Conservation (phyloP, 352 stramenopile genomes). For the Thalassiosira mediterranea region DNA sequence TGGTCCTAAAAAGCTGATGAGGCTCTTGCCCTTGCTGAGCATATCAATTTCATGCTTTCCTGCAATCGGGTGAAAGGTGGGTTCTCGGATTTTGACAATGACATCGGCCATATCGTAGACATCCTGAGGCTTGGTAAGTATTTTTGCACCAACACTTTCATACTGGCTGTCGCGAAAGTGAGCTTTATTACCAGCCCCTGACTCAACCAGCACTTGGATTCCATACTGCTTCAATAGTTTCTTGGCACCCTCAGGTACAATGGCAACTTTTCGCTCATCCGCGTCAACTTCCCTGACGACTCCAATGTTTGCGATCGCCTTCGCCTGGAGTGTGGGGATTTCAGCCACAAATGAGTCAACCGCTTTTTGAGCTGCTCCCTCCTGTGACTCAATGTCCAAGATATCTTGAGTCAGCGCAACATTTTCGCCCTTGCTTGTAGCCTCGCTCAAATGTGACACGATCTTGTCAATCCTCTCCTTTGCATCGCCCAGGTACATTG, state of each 20-base stretch:
- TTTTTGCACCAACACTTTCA: constrained; percentile 41
- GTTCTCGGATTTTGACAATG: constrained; percentile 63
- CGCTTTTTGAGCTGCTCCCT: neutral
- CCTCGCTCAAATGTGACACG: no score
- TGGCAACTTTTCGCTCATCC: constrained; percentile 52
- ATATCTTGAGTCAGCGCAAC: no score
- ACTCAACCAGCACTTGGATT: constrained; percentile 59
- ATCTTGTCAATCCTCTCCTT: constrained; percentile 59
- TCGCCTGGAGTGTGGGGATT: constrained; percentile 49
- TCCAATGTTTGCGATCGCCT: constrained; percentile 59
- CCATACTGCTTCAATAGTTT: constrained; percentile 49
- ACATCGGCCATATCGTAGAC: constrained; percentile 60
- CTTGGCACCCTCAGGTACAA: constrained; percentile 59
- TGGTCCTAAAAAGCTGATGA: constrained; percentile 55
- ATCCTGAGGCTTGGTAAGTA: constrained; percentile 43
- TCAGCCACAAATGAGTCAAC: constrained; percentile 50
- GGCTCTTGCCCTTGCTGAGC: constrained; percentile 26
- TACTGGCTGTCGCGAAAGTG: constrained; percentile 54
- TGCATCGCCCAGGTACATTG: constrained; percentile 66
- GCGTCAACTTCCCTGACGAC: constrained; percentile 52
- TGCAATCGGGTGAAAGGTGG: constrained; percentile 37
- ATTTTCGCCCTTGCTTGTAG: no score
- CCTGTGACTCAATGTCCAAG: constrained; percentile 1
- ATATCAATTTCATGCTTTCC: constrained; percentile 64
- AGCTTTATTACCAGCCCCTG: constrained; percentile 38